phyloP scores from a whole-genome alignment of 345 rosid genomes.

The Hibiscus mutabilis region DNA sequence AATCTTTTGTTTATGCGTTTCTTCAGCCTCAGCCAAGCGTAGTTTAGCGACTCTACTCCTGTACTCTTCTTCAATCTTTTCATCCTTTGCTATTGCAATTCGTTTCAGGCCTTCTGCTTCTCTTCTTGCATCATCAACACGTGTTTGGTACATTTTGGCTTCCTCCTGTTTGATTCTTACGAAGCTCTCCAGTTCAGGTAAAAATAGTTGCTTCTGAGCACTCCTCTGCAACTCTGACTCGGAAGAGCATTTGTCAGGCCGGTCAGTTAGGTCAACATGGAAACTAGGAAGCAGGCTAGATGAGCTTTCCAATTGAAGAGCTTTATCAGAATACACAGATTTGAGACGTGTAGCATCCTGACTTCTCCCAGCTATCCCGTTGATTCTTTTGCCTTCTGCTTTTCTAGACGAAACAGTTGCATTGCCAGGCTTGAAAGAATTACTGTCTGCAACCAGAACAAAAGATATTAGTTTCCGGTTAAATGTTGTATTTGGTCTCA shows the following conservation, averaged over 20 bases:
- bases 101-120: constrained; percentile 84
- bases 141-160: constrained; percentile 82
- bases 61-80: constrained; percentile 70
- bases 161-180: constrained; percentile 82
- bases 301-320: constrained; percentile 48
- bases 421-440: constrained; percentile 39
- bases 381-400: constrained; percentile 50
- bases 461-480: neutral
- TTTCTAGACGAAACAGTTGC: constrained; percentile 30
- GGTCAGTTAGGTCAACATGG: constrained; percentile 23
- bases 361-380: constrained; percentile 41
- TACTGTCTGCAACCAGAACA: constrained; percentile 54
- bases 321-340: constrained; percentile 48
- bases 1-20: constrained; percentile 48
- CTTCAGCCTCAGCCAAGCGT: constrained; percentile 54
- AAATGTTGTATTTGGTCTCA: neutral
- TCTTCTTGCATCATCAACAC: constrained; percentile 87
- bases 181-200: constrained; percentile 84
- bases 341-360: constrained; percentile 54
- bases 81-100: constrained; percentile 64
- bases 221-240: constrained; percentile 40
- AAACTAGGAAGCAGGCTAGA: constrained; percentile 41
- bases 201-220: constrained; percentile 47
- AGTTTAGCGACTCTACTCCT: constrained; percentile 50
- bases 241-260: constrained; percentile 31